Conservation (phyloP, 495 filamentous ascomycete species). For the Penicillium longicatenatum region DNA sequence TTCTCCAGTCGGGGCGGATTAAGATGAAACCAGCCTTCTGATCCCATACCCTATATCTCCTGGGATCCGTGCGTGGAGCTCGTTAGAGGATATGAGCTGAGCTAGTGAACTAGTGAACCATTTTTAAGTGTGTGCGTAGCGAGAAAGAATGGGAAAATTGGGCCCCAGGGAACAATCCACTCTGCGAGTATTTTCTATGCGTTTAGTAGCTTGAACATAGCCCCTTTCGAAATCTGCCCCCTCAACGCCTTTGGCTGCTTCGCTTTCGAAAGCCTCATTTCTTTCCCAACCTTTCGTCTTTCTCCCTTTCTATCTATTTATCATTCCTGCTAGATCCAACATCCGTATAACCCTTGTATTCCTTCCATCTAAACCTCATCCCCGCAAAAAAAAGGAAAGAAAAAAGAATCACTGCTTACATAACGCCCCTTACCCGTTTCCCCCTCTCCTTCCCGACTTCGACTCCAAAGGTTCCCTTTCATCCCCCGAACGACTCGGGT, state of each 20-base stretch:
- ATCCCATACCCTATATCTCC: slow-evolving; percentile 13
- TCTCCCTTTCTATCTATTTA: background rate
- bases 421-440: slow-evolving; percentile 22
- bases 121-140: background rate
- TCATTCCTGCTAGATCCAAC: no score
- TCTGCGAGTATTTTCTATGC: background rate
- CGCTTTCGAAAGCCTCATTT: background rate
- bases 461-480: slow-evolving; percentile 17
- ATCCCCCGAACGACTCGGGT: slow-evolving; percentile 24
- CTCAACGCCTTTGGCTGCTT: slow-evolving; percentile 6
- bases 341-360: no score
- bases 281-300: background rate
- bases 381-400: slow-evolving; percentile 24
- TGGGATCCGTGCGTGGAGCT: slow-evolving; percentile 11
- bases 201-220: slow-evolving; percentile 3
- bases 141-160: no score
- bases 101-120: background rate
- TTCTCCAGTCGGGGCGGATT: background rate
- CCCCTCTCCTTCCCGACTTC: slow-evolving; percentile 20
- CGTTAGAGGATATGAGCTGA: background rate
- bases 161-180: no score
- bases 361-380: no score
- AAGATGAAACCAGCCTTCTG: slow-evolving; percentile 28
- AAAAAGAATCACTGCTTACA: slow-evolving; percentile 18
- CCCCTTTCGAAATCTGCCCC: slow-evolving; percentile 28